phyloP scores from a whole-genome alignment of 345 rosid species.

The Sisymbrium irio region DNA sequence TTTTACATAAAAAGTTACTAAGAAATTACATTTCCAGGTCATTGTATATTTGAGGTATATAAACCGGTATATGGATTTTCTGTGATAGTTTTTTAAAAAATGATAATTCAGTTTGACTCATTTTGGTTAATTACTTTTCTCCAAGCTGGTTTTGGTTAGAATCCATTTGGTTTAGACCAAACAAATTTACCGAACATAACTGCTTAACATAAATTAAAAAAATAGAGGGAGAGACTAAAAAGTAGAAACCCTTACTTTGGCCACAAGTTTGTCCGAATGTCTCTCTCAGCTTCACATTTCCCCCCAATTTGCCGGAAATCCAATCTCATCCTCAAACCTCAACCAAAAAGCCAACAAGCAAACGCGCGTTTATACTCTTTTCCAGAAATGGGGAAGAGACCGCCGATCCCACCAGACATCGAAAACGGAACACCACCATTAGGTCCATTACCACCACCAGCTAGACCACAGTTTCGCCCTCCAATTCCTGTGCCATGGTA shows the following conservation, averaged over 20 bases:
- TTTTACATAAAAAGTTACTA: neutral
- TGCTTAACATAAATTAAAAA: neutral
- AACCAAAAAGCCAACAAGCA: conserved; percentile 12
- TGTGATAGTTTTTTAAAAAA: neutral
- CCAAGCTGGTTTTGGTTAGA: conserved; percentile 17
- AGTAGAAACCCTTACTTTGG: conserved; percentile 7
- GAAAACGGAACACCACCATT: conserved; percentile 27
- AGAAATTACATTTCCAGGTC: neutral
- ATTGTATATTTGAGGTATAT: neutral
- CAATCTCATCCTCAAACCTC: conserved; percentile 14
- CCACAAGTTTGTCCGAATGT: conserved; percentile 34
- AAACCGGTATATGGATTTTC: neutral
- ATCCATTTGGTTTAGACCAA: conserved; percentile 16
- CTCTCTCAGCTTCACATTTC: conserved; percentile 30
- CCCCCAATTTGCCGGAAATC: neutral
- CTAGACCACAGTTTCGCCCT: conserved; percentile 42
- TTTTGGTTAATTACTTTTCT: neutral
- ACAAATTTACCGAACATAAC: conserved; percentile 30
- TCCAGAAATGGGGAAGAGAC: conserved; percentile 40
- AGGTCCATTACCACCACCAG: conserved; percentile 32
- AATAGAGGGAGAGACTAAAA: conserved; percentile 1
- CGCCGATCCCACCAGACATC: conserved; percentile 33
- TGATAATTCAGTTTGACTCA: neutral
- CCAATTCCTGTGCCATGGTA: conserved; percentile 51
- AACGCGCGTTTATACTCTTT: conserved; percentile 22